Percentiles rank a stretch among this genome's conserved stretches.
Conservation (phyloP, 2,329 filamentous ascomycete species). For the Exutisphaerella laricina region DNA sequence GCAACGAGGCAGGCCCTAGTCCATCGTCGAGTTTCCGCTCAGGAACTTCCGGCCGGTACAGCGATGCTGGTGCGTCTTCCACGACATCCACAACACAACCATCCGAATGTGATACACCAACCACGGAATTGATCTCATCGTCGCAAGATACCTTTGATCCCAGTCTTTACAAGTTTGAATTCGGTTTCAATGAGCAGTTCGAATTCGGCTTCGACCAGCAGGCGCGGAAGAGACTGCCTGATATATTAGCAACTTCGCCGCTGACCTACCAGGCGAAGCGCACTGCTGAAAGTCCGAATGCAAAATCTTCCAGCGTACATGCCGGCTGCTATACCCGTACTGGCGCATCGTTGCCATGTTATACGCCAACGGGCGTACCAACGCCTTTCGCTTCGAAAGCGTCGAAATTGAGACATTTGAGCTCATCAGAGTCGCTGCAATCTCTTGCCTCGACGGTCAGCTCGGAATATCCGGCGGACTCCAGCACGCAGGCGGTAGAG, state of each 20-base stretch:
- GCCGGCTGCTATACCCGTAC: conserved; percentile 12
- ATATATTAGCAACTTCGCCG: neutral
- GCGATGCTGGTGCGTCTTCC: neutral
- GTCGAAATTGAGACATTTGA: conserved; percentile 2
- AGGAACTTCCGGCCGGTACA: conserved; percentile 1
- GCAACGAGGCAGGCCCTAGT: conserved; percentile 2
- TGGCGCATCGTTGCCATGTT: conserved; percentile 1
- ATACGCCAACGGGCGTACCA: neutral
- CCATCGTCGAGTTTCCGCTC: conserved; percentile 2
- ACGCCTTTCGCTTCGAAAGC: neutral
- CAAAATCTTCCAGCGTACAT: conserved; percentile 3
- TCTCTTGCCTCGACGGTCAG: conserved; percentile 9
- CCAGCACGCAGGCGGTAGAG: conserved; percentile 16
- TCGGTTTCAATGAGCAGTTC: conserved; percentile 7
- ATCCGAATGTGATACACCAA: conserved; percentile 1
- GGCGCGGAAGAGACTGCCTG: too few species aligned
- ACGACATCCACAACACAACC: conserved; percentile 4
- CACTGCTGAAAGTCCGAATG: neutral
- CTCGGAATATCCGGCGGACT: conserved; percentile 18
- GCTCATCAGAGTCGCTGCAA: conserved; percentile 6
- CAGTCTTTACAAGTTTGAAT: conserved; percentile 11
- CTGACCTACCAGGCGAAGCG: conserved; percentile 4
- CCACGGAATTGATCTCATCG: conserved; percentile 1
- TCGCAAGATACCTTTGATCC: conserved; percentile 2
- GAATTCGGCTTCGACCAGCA: neutral